phyloP scores from a whole-genome alignment of 2,329 filamentous ascomycete genomes.

The Xylariaceae sp. region DNA sequence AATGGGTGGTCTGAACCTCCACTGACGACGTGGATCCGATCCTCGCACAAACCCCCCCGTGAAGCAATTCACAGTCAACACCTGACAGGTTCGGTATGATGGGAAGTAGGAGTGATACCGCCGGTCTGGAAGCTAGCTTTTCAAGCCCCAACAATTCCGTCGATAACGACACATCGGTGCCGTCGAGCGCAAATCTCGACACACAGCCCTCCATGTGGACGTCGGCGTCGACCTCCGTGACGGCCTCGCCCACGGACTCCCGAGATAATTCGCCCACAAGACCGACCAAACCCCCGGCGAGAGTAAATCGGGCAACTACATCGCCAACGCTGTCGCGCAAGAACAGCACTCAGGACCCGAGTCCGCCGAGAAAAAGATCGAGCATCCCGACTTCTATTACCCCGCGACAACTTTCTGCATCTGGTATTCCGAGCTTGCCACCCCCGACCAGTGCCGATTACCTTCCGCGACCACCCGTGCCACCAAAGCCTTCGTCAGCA shows the following conservation, averaged over 20 bases:
- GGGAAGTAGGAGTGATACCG: conserved; percentile 23
- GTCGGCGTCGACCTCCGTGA: conserved; percentile 30
- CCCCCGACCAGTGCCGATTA: conserved; percentile 53
- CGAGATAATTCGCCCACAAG: conserved; percentile 30
- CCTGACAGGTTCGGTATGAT: conserved; percentile 22
- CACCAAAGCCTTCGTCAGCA: conserved; percentile 54
- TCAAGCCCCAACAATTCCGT: conserved; percentile 32
- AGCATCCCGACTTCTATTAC: conserved; percentile 52
- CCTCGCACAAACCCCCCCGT: conserved; percentile 21
- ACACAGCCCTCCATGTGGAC: conserved; percentile 32
- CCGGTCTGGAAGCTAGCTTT: conserved; percentile 31
- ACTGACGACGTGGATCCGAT: conserved; percentile 27
- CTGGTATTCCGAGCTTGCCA: conserved; percentile 61
- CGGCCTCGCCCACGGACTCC: conserved; percentile 29
- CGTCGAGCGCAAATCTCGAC: conserved; percentile 31
- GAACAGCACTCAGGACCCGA: conserved; percentile 59
- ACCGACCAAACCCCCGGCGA: conserved; percentile 19
- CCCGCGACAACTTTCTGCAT: conserved; percentile 61
- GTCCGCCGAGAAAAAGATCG: conserved; percentile 50
- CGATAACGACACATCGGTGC: conserved; percentile 30
- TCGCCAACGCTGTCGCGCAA: conserved; percentile 52
- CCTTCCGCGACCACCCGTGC: conserved; percentile 54
- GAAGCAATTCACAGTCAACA: conserved; percentile 11
- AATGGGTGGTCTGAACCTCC: conserved; percentile 24
- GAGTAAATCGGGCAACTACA: conserved; percentile 28